Conservation (phyloP, 2,329 filamentous ascomycete species). For the Claviceps africana region DNA sequence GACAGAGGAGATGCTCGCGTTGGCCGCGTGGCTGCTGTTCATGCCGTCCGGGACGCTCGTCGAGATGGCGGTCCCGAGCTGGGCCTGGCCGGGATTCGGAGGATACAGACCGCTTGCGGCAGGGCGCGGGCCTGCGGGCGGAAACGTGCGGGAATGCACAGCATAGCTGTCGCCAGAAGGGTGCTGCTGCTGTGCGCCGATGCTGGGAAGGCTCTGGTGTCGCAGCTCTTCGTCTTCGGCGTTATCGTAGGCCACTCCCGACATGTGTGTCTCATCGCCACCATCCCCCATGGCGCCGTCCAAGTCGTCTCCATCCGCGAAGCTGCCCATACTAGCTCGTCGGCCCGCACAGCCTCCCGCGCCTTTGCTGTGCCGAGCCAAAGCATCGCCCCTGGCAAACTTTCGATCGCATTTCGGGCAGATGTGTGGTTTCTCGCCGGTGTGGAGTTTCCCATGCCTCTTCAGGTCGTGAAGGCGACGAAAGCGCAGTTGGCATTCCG, state of each 20-base stretch:
- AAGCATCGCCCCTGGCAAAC: conserved; percentile 87
- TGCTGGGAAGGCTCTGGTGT: conserved; percentile 57
- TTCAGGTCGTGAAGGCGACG: conserved; percentile 88
- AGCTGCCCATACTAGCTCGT: conserved; percentile 71
- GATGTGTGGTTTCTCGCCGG: conserved; percentile 86
- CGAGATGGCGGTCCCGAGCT: conserved; percentile 36
- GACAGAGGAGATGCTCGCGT: conserved; percentile 35
- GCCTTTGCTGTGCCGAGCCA: conserved; percentile 90
- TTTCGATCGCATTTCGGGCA: conserved; percentile 90
- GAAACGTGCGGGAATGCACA: conserved; percentile 65
- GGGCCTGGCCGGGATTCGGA: conserved; percentile 42
- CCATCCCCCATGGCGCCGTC: conserved; percentile 34
- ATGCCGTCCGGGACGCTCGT: conserved; percentile 32
- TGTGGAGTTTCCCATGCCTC: conserved; percentile 90
- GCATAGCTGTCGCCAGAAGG: conserved; percentile 41
- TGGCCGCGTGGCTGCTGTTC: conserved; percentile 30
- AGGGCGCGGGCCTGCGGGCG: conserved; percentile 46
- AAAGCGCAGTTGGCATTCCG: conserved; percentile 86
- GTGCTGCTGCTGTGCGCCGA: conserved; percentile 49
- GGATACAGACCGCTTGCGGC: conserved; percentile 45
- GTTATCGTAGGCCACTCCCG: conserved; percentile 41
- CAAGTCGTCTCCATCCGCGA: conserved; percentile 64
- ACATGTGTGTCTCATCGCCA: conserved; percentile 42
- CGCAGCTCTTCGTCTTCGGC: conserved; percentile 50
- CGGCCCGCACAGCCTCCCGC: conserved; percentile 89